Evolutionary conservation across 208 protist genomes (phyloP).

Genomic region (Crithidia expoeki): DNA sequence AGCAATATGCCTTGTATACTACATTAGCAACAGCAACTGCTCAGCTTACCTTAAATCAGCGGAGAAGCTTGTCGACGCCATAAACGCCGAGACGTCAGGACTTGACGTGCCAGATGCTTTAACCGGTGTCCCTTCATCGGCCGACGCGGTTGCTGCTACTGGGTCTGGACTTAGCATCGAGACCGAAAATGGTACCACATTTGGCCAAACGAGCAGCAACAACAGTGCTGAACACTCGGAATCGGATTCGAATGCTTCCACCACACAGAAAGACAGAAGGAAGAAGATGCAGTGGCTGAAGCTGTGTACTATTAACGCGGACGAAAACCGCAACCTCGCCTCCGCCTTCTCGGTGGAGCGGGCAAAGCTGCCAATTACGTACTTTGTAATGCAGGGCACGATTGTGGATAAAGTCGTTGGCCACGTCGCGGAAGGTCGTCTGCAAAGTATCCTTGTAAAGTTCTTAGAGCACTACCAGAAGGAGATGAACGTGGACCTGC

Average conservation of each 20-base stretch:
- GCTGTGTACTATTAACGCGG: slow-evolving; percentile 85
- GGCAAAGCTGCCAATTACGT: slow-evolving; percentile 83
- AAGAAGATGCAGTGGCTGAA: slow-evolving; percentile 68
- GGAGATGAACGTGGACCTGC: slow-evolving; percentile 84
- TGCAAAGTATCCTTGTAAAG: slow-evolving; percentile 75
- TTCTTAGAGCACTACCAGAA: slow-evolving; percentile 89
- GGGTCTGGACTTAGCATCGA: not conserved
- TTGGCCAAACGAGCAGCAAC: not conserved
- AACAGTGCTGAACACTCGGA: not conserved
- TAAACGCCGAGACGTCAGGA: slow-evolving; percentile 63
- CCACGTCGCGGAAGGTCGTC: slow-evolving; percentile 53
- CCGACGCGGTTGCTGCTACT: not conserved
- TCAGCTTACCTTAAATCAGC: slow-evolving; percentile 57
- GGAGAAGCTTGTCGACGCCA: slow-evolving; percentile 69
- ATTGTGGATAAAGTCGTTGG: slow-evolving; percentile 85
- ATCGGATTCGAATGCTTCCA: not conserved
- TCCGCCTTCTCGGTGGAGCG: slow-evolving; percentile 87
- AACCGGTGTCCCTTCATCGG: not conserved
- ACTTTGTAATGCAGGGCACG: slow-evolving; percentile 90
- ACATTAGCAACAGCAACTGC: slow-evolving; percentile 72
- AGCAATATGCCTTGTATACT: slow-evolving; percentile 86
- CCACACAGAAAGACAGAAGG: not conserved
- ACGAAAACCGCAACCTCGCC: slow-evolving; percentile 88
- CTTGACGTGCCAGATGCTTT: slow-evolving; percentile 1
- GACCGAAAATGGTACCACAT: not conserved